phyloP scores from a whole-genome alignment of 768 basidiomycete genomes.

The Tulasnella sp. region DNA sequence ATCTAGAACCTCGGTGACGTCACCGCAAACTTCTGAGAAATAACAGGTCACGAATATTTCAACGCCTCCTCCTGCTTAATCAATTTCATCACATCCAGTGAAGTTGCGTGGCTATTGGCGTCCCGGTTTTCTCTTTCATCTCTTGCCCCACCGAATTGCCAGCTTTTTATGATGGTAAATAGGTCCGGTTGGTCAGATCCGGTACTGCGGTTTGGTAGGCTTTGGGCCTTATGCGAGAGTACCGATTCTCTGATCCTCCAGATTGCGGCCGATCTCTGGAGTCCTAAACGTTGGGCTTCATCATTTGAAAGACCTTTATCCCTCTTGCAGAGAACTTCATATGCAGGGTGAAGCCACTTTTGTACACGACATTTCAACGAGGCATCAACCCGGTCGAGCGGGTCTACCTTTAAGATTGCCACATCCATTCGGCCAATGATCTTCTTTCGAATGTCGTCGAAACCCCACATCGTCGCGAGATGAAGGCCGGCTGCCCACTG shows the following conservation, averaged over 20 bases:
- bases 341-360: conserved; percentile 23
- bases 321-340: conserved; percentile 3
- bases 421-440: not conserved
- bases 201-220: no score
- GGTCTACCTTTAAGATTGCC: not conserved
- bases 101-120: no score
- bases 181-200: no score
- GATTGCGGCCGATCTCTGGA: not conserved
- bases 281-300: not conserved
- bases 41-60: no score
- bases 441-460: conserved; percentile 6
- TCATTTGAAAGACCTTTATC: not conserved
- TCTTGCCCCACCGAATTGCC: no score
- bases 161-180: no score
- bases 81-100: no score
- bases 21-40: no score
- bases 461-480: conserved; percentile 27
- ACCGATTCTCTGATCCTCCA: not conserved
- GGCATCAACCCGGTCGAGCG: conserved; percentile 8
- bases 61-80: no score
- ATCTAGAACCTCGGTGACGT: no score
- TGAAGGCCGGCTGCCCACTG: conserved; percentile 23
- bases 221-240: not conserved
- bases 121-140: no score
- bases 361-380: conserved; percentile 14